Evolutionary conservation across 176 grass and related monocot genomes (phyloP).

Genomic region (Alopecurus myosuroides): DNA sequence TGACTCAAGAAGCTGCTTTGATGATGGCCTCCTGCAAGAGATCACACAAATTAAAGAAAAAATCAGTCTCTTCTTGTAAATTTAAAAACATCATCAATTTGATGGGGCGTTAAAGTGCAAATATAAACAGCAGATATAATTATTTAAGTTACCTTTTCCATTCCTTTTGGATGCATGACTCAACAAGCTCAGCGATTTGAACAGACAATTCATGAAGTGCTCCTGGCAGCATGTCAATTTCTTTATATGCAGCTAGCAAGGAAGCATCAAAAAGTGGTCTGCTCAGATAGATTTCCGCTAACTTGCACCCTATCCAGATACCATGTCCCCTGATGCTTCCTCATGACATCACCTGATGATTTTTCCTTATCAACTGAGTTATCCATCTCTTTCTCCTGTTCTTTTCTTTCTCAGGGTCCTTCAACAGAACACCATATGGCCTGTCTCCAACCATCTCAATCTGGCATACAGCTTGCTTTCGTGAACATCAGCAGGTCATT

Average conservation of each 20-base stretch:
- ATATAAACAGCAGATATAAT: constrained; percentile 13
- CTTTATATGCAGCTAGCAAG: constrained; percentile 79
- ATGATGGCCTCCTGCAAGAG: constrained; percentile 72
- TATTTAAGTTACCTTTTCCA: constrained; percentile 70
- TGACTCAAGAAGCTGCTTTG: constrained; percentile 78
- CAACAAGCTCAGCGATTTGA: constrained; percentile 71
- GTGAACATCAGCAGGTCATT: no score
- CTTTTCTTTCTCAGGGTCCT: no score
- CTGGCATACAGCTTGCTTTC: no score
- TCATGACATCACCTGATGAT: no score
- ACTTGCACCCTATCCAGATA: constrained; percentile 74
- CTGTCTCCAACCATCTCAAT: no score
- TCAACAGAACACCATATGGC: no score
- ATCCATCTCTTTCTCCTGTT: no score
- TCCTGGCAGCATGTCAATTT: constrained; percentile 56
- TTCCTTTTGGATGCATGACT: constrained; percentile 79
- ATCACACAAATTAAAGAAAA: constrained; percentile 9
- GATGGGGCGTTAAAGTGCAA: neutral
- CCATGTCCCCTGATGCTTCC: no score
- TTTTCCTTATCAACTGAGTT: no score
- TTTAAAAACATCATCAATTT: neutral
- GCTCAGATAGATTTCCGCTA: constrained; percentile 83
- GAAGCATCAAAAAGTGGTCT: constrained; percentile 82
- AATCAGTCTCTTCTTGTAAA: constrained; percentile 11
- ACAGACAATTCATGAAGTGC: constrained; percentile 68